Evolutionary conservation across 352 stramenopile species (phyloP).

Genomic region (Peronosclerospora sorghi): DNA sequence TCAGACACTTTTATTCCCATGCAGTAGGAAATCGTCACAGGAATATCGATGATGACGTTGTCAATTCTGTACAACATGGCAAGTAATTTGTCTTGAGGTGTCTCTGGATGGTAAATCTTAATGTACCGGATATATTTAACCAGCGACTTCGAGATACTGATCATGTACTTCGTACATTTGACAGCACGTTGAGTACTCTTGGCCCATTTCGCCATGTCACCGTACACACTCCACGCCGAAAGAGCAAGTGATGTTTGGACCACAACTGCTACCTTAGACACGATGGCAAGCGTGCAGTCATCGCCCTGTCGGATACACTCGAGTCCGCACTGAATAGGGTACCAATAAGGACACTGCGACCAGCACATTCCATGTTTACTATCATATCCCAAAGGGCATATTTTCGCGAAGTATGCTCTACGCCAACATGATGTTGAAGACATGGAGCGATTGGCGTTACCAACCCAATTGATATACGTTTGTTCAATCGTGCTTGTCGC

Average conservation of each 20-base stretch:
- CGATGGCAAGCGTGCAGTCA: constrained; percentile 20
- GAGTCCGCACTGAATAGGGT: constrained; percentile 31
- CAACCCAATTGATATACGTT: constrained; percentile 26
- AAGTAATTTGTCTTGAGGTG: constrained; percentile 26
- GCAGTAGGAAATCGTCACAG: constrained; percentile 32
- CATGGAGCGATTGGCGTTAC: not conserved
- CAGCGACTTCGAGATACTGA: constrained; percentile 24
- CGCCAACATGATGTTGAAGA: constrained; percentile 23
- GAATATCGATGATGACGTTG: constrained; percentile 35
- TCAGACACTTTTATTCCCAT: constrained; percentile 20
- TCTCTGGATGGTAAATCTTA: constrained; percentile 16
- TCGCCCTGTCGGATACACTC: constrained; percentile 33
- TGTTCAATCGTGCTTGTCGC: constrained; percentile 21
- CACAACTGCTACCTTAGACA: constrained; percentile 22
- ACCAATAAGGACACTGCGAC: constrained; percentile 30
- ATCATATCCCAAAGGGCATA: constrained; percentile 22
- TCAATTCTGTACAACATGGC: constrained; percentile 29
- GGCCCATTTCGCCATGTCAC: constrained; percentile 16
- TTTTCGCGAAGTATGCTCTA: constrained; percentile 26
- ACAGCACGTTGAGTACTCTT: constrained; percentile 16
- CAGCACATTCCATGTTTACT: constrained; percentile 22
- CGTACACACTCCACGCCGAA: constrained; percentile 16
- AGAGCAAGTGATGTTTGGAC: constrained; percentile 14
- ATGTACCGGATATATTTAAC: constrained; percentile 24
- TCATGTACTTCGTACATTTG: constrained; percentile 31